Conservation (phyloP, 2,329 filamentous ascomycete genomes). For the Aspergillus pseudotamarii region DNA sequence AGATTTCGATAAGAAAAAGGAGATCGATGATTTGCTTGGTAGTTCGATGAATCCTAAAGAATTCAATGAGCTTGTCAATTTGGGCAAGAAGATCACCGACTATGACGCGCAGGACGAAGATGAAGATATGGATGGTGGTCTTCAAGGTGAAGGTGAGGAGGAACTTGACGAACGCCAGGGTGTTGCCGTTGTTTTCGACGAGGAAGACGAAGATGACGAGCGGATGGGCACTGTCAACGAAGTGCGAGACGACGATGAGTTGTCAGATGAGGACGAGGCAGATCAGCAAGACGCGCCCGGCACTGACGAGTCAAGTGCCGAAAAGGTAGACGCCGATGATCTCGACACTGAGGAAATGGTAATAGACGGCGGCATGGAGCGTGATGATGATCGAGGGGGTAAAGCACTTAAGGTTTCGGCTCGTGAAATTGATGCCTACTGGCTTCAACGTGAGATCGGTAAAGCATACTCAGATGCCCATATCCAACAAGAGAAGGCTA, state of each 20-base stretch:
- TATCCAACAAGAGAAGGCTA: slow-evolving; percentile 89
- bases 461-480: slow-evolving; percentile 87
- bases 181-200: slow-evolving; percentile 96
- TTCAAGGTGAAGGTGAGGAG: slow-evolving; percentile 65
- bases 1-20: slow-evolving; percentile 97
- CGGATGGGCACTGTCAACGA: slow-evolving; percentile 78
- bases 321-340: slow-evolving; percentile 47
- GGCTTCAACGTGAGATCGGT: slow-evolving; percentile 92
- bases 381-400: slow-evolving; percentile 48
- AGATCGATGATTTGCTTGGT: slow-evolving; percentile 92
- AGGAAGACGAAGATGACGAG: slow-evolving; percentile 84
- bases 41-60: slow-evolving; percentile 79
- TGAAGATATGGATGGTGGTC: slow-evolving; percentile 76
- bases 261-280: slow-evolving; percentile 77
- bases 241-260: slow-evolving; percentile 77
- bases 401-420: slow-evolving; percentile 68
- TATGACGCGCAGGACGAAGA: slow-evolving; percentile 97
- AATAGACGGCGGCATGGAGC: slow-evolving; percentile 66
- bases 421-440: slow-evolving; percentile 94
- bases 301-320: slow-evolving; percentile 47
- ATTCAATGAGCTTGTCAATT: slow-evolving; percentile 94
- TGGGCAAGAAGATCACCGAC: slow-evolving; percentile 98
- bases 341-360: slow-evolving; percentile 72
- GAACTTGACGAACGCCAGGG: slow-evolving; percentile 94
- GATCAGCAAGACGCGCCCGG: slow-evolving; percentile 63